Evolutionary conservation across 169 alveolate species (phyloP).

Genomic region (Perkinsus olseni): DNA sequence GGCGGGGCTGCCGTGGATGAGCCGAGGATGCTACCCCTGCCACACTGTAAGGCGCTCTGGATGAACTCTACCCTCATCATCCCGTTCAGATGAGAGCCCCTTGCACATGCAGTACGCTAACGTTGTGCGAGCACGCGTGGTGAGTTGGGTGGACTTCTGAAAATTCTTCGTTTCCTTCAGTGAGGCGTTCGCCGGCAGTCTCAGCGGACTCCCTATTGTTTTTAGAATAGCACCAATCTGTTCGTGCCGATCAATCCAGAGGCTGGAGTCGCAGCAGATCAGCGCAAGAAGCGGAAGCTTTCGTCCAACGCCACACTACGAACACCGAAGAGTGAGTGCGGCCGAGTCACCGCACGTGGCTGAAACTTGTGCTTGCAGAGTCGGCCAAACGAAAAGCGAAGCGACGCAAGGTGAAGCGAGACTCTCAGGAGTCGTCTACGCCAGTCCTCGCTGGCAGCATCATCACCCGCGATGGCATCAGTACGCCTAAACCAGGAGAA

Average conservation of each 20-base stretch:
- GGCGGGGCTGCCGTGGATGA: background rate
- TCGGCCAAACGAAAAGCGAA: background rate
- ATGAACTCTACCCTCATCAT: background rate
- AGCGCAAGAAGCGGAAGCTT: background rate
- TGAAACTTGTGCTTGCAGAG: background rate
- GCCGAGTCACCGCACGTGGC: background rate
- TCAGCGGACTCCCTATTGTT: background rate
- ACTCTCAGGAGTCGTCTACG: background rate
- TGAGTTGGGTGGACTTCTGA: background rate
- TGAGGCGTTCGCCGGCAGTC: too few relatives aligned
- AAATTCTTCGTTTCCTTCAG: too few relatives aligned
- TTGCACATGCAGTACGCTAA: background rate
- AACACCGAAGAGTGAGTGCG: background rate
- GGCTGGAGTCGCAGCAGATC: background rate
- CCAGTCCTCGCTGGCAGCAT: background rate
- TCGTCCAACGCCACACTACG: background rate
- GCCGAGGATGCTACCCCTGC: background rate
- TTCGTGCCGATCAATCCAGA: background rate
- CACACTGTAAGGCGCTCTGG: background rate
- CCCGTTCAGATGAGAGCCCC: background rate
- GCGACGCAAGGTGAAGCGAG: background rate
- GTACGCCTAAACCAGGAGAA: background rate
- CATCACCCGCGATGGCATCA: background rate
- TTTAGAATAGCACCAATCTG: background rate
- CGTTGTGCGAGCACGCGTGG: background rate